phyloP scores from a whole-genome alignment of 1,284 basidiomycete species.

The Boletellus deceptivus region DNA sequence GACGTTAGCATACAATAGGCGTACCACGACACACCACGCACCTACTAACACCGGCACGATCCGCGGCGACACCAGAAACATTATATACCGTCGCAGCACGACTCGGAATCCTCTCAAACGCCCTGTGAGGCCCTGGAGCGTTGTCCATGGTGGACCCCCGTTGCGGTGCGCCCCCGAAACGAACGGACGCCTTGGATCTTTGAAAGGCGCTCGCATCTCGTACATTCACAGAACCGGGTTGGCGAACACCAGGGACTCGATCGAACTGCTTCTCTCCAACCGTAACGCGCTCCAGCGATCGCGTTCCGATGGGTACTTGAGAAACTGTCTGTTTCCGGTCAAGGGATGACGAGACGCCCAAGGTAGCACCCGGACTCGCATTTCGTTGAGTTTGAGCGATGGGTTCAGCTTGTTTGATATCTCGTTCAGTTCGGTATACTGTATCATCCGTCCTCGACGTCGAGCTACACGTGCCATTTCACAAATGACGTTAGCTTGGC shows the following conservation, averaged over 20 bases:
- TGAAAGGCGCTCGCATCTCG: background rate
- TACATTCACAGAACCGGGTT: background rate
- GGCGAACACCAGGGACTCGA: background rate
- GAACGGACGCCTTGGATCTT: background rate
- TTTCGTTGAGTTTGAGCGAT: background rate
- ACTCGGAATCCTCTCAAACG: background rate
- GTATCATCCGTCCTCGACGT: background rate
- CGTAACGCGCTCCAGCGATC: background rate
- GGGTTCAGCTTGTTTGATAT: background rate
- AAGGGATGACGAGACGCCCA: background rate
- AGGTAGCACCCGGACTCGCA: background rate
- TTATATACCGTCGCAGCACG: background rate
- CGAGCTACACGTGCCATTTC: background rate
- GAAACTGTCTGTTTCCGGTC: background rate
- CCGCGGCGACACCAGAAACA: background rate
- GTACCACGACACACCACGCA: background rate
- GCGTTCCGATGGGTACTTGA: background rate
- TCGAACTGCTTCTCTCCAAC: background rate
- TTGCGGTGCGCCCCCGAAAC: background rate
- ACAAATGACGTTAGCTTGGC: background rate
- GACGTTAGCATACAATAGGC: background rate
- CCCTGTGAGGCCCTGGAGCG: background rate
- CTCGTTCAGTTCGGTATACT: background rate
- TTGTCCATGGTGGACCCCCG: background rate
- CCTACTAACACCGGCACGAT: background rate